phyloP scores from a whole-genome alignment of 441 rosid genomes.

The Gossypium schwendimanii region DNA sequence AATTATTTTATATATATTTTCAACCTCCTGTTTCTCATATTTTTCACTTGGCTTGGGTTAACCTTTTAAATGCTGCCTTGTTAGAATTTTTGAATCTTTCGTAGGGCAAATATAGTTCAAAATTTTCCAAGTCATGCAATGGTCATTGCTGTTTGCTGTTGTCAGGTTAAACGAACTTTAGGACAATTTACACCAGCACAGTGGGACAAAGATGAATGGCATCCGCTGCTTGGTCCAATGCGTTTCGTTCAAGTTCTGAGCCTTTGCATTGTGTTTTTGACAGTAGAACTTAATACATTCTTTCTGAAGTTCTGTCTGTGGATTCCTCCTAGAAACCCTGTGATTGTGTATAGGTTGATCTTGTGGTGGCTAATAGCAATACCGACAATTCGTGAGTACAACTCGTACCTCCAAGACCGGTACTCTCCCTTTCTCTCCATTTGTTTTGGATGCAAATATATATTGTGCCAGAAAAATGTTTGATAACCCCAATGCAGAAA shows the following conservation, averaged over 20 bases:
- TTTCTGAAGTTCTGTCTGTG: constrained; percentile 96
- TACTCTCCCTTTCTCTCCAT: constrained; percentile 24
- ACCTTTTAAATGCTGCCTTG: neutral
- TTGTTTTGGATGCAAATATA: neutral
- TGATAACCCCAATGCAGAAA: neutral
- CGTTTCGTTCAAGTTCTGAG: constrained; percentile 93
- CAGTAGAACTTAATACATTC: constrained; percentile 95
- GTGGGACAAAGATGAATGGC: constrained; percentile 99
- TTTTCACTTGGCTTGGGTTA: neutral
- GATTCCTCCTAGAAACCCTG: constrained; percentile 95
- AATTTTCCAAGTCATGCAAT: neutral
- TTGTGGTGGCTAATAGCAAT: constrained; percentile 99
- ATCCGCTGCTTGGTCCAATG: constrained; percentile 95
- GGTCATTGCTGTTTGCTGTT: constrained; percentile 4
- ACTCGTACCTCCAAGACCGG: constrained; percentile 94
- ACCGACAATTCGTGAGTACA: constrained; percentile 94
- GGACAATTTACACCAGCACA: constrained; percentile 99
- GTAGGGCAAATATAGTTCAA: neutral
- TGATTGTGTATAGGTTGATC: constrained; percentile 82
- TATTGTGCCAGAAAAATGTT: neutral
- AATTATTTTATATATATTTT: neutral
- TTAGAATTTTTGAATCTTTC: neutral
- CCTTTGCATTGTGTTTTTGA: constrained; percentile 84
- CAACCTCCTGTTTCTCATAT: neutral
- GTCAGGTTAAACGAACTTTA: constrained; percentile 77